Evolutionary conservation across 345 rosid genomes (phyloP).

Genomic region (Heritiera fomes): DNA sequence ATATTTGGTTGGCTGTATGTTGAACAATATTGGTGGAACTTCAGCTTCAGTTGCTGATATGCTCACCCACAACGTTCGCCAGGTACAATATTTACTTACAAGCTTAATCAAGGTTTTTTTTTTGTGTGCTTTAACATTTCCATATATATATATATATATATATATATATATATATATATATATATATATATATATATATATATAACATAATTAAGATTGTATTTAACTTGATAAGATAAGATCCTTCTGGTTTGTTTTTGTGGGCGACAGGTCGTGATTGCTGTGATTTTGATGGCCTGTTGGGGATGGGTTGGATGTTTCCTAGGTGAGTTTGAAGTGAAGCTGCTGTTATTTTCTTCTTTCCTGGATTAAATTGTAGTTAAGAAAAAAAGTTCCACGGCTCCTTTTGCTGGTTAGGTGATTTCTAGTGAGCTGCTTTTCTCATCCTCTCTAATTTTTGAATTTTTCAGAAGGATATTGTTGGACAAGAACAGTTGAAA

Average conservation of each 20-base stretch:
- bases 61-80: constrained; percentile 40
- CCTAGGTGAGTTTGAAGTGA: constrained; percentile 45
- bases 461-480: no score
- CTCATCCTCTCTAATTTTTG: background rate
- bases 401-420: background rate
- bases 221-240: background rate
- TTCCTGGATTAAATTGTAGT: no score
- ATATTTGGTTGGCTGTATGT: constrained; percentile 48
- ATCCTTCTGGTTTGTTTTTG: background rate
- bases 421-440: no score
- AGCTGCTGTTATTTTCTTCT: background rate
- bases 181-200: no score
- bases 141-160: background rate
- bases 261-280: constrained; percentile 48
- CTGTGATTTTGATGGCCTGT: constrained; percentile 58
- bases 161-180: no score
- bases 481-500: no score
- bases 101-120: no score
- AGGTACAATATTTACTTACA: constrained; percentile 36
- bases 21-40: constrained; percentile 58
- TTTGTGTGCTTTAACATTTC: no score
- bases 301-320: constrained; percentile 70
- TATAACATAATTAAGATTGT: background rate
- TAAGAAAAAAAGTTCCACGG: background rate
- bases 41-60: constrained; percentile 20